Base-by-base conservation (phyloP, 768 basidiomycete genomes). In the Sporobolomyces phaffii region DNA sequence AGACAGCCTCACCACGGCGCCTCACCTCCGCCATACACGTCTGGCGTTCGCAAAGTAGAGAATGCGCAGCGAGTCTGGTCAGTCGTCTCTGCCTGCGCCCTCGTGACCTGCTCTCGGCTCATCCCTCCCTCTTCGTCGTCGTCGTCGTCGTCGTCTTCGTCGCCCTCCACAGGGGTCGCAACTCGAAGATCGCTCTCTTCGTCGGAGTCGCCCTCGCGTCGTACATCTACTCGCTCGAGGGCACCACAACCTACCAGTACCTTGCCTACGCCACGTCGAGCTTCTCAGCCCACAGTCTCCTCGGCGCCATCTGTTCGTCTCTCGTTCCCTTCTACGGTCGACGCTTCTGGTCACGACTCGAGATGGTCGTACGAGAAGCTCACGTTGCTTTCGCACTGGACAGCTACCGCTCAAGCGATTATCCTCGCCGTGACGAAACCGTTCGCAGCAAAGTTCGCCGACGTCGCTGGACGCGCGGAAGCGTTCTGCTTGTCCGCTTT, bases 361-460 rank as follows among this genome's bases (percentile, higher is more conserved):
- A 68, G 13, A 44, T n/a, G n/a, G n/a, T n/a, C n/a, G n/a, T n/a
- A n/a, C n/a, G 43, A 15, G 13, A 15, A 13, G 15, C 43, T 44
- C 43, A n/a, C 7, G 15, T 7, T n/a, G n/a, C 43, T 57, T 29
- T 18, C 18, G 31, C 10, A 29, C 29, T 13, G 8, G 15, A 28
- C 26, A 57, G 54, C 13, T 58, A 58, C 56, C 17, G 56, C 56
- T n/a, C 73, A 28, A 68, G 79, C 65, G 4, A 62, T 74, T 72
- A 31, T 76, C 67, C 52, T 73, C 26, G 65, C 65, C 33, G 67
- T 48, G 49, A 80, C 80, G 26, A 88, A 88, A 77, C 87, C 88
- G 1, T 79, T 87, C 41, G 84, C 87, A 68, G 87, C 88, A 1
- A 88, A 88, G 77, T 76, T 88, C 44, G 84, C 87, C 13, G 87